phyloP scores from a whole-genome alignment of 495 filamentous ascomycete genomes.

The Oidiodendron maius region DNA sequence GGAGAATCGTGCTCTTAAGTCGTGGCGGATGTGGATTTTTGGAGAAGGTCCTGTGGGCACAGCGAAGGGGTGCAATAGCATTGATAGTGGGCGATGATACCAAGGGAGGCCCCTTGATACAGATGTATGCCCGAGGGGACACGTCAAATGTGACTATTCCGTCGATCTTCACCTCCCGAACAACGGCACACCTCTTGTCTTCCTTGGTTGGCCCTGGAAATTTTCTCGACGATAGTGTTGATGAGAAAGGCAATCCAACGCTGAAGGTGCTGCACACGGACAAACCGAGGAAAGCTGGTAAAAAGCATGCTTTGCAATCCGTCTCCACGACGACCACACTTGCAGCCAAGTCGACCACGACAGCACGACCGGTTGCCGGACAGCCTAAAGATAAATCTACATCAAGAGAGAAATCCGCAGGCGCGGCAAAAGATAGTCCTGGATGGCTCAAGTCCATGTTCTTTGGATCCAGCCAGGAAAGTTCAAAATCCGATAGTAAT shows the following conservation, averaged over 20 bases:
- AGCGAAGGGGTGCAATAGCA: slow-evolving; percentile 80
- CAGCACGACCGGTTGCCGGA: slow-evolving; percentile 7
- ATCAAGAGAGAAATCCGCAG: slow-evolving; percentile 6
- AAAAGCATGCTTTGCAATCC: slow-evolving; percentile 24
- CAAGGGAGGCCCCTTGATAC: slow-evolving; percentile 77
- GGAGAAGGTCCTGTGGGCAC: slow-evolving; percentile 95
- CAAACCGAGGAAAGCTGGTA: slow-evolving; percentile 31
- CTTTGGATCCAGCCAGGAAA: slow-evolving; percentile 42
- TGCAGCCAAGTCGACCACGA: slow-evolving; percentile 6
- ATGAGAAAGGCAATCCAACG: slow-evolving; percentile 43
- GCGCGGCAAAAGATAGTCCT: slow-evolving; percentile 44
- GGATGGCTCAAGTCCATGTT: slow-evolving; percentile 55
- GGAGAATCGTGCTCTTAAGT: slow-evolving; percentile 85
- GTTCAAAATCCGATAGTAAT: slow-evolving; percentile 44
- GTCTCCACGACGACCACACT: slow-evolving; percentile 21
- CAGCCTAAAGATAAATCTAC: slow-evolving; percentile 11
- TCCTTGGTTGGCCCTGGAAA: slow-evolving; percentile 74
- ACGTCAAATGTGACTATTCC: slow-evolving; percentile 93
- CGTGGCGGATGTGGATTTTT: slow-evolving; percentile 94
- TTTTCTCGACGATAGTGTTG: slow-evolving; percentile 46
- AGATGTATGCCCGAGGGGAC: slow-evolving; percentile 95
- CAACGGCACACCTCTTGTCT: slow-evolving; percentile 88
- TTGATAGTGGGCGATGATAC: slow-evolving; percentile 93
- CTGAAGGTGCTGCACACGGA: slow-evolving; percentile 42
- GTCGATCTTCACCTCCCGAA: slow-evolving; percentile 89